Conservation (phyloP, 495 filamentous ascomycete genomes). For the Amphirosellinia nigrospora region DNA sequence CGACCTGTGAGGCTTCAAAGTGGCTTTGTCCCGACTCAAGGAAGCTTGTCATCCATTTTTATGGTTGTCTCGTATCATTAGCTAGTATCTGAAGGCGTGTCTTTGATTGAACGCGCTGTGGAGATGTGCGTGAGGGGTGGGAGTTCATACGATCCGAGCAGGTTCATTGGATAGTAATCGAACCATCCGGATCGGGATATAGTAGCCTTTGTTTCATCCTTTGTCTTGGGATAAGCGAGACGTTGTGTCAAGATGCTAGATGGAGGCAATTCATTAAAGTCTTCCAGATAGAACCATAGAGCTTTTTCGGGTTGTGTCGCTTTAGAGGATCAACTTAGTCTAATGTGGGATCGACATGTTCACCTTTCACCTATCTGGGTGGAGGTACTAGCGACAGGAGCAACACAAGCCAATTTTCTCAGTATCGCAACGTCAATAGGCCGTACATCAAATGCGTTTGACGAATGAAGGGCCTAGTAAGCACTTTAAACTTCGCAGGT, state of each 20-base stretch:
- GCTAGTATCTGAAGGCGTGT: neutral
- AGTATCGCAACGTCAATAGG: neutral
- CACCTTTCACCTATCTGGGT: neutral
- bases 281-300: neutral
- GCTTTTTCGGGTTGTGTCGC: neutral
- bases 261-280: neutral
- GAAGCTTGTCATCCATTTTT: neutral
- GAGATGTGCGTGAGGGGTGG: neutral
- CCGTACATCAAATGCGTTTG: neutral
- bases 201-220: constrained; percentile 1
- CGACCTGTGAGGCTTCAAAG: neutral
- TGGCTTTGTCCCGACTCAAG: neutral
- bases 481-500: neutral
- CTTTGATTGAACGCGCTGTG: neutral
- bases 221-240: neutral
- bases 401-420: neutral
- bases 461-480: neutral
- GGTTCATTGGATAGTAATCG: neutral
- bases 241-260: neutral
- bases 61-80: neutral
- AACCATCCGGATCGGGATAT: neutral
- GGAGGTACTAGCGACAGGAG: neutral
- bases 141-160: neutral
- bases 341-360: neutral
- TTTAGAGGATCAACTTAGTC: neutral